phyloP scores from a whole-genome alignment of 2,329 filamentous ascomycete genomes.

The Venturiaceae sp. region DNA sequence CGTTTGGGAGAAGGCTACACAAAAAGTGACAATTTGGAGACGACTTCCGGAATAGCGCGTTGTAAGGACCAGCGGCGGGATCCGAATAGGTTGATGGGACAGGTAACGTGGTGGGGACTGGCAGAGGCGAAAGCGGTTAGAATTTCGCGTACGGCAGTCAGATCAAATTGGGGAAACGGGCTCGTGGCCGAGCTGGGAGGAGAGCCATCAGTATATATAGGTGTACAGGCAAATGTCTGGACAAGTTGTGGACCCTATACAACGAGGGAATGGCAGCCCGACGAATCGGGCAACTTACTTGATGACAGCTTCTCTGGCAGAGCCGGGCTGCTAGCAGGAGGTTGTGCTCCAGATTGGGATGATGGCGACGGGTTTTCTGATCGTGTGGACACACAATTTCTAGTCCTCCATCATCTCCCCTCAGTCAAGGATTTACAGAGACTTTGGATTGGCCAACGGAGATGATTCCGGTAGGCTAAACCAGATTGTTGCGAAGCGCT shows the following conservation, averaged over 20 bases:
- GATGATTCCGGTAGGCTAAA: background rate
- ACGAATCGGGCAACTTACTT: background rate
- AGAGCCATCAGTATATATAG: background rate
- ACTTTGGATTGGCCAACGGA: background rate
- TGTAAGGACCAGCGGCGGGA: background rate
- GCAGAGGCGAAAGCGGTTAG: background rate
- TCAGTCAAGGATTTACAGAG: background rate
- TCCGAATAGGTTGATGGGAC: background rate
- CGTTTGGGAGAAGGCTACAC: background rate
- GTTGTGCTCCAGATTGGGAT: background rate
- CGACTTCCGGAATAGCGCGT: background rate
- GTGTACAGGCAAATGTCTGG: background rate
- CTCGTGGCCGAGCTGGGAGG: background rate
- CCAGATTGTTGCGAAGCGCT: background rate
- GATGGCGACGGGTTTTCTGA: background rate
- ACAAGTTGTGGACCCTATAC: background rate
- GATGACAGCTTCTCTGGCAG: background rate
- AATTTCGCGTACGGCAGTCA: background rate
- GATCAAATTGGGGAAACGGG: background rate
- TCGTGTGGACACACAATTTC: background rate
- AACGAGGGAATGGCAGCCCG: background rate
- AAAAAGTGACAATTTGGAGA: background rate
- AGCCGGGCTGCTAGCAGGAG: background rate
- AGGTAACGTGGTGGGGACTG: background rate
- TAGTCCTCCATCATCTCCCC: background rate